phyloP scores from a whole-genome alignment of 257 asterid species.

The Knoxia roxburghii region DNA sequence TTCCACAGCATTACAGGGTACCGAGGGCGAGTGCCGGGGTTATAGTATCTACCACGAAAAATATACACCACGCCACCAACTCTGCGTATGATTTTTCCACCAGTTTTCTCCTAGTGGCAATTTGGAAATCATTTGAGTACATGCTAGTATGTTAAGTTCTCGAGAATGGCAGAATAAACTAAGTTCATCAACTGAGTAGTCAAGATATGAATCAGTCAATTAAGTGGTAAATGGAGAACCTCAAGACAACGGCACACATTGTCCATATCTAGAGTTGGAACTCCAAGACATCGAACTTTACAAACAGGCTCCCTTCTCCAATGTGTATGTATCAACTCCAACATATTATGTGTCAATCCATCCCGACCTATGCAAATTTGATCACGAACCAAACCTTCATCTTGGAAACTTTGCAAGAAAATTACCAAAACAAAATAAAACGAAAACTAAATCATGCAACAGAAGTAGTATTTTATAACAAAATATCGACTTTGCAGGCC shows the following conservation, averaged over 20 bases:
- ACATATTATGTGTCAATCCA: slow-evolving; percentile 96
- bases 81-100: slow-evolving; percentile 77
- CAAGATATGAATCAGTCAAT: slow-evolving; percentile 7
- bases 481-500: background rate
- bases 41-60: slow-evolving; percentile 93
- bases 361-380: slow-evolving; percentile 71
- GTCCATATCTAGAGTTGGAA: slow-evolving; percentile 94
- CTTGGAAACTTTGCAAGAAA: background rate
- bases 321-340: slow-evolving; percentile 94
- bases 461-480: background rate
- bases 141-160: background rate
- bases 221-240: slow-evolving; percentile 43
- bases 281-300: slow-evolving; percentile 96
- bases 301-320: slow-evolving; percentile 94
- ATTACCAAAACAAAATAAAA: background rate
- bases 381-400: background rate
- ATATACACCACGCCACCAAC: slow-evolving; percentile 79
- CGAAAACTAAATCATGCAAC: no score
- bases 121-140: slow-evolving; percentile 3
- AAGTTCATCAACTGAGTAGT: slow-evolving; percentile 4
- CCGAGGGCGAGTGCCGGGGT: slow-evolving; percentile 62
- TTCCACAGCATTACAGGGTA: slow-evolving; percentile 96
- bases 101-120: slow-evolving; percentile 60
- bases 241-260: slow-evolving; percentile 80
- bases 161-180: background rate